Evolutionary conservation across 78 protist species (phyloP).

Genomic region (Anaeramoeba ignava): DNA sequence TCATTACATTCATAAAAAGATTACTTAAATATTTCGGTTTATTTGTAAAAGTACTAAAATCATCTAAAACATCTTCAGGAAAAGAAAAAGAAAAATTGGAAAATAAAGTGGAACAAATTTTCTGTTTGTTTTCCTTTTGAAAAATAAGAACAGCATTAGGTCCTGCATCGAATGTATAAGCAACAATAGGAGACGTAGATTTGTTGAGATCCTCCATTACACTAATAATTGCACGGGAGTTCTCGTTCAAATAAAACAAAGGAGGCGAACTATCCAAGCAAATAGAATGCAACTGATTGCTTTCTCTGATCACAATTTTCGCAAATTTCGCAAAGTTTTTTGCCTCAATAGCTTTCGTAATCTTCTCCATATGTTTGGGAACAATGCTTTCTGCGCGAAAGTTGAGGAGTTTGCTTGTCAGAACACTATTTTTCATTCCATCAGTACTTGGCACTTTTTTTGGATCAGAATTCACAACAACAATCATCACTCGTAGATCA

Average conservation of each 20-base stretch:
- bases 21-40: no score
- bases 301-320: constrained; percentile 68
- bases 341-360: constrained; percentile 47
- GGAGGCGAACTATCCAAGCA: constrained; percentile 83
- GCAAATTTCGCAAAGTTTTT: constrained; percentile 70
- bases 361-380: constrained; percentile 45
- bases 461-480: constrained; percentile 60
- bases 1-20: no score
- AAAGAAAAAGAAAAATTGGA: no score
- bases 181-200: constrained; percentile 34
- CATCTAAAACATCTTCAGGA: no score
- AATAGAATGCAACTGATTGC: constrained; percentile 69
- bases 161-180: constrained; percentile 98
- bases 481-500: constrained; percentile 62
- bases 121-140: not conserved
- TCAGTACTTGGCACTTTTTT: constrained; percentile 70
- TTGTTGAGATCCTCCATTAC: constrained; percentile 3
- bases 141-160: constrained; percentile 72
- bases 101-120: no score
- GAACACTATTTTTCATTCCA: constrained; percentile 82
- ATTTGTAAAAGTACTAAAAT: no score
- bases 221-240: constrained; percentile 45
- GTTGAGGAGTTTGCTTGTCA: constrained; percentile 48
- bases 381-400: constrained; percentile 41
- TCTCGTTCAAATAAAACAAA: constrained; percentile 76